Conservation (phyloP, 2,329 filamentous ascomycete genomes). For the Ceratocystis papillata region DNA sequence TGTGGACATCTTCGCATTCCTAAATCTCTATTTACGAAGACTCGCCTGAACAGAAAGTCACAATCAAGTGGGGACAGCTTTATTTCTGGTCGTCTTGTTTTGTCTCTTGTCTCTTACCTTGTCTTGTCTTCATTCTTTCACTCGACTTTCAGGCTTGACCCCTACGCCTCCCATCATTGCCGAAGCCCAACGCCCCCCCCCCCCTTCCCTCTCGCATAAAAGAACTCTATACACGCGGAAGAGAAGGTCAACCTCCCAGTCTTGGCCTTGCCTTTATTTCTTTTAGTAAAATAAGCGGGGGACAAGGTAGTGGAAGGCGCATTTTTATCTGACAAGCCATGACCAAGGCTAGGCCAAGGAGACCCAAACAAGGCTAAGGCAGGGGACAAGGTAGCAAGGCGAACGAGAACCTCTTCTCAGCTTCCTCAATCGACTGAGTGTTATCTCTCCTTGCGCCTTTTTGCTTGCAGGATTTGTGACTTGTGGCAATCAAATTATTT, state of each 20-base stretch:
- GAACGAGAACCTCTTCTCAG: too few relatives aligned
- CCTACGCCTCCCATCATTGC: not conserved
- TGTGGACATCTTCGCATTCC: too few relatives aligned
- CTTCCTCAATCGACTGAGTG: too few relatives aligned
- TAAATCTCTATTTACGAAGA: not conserved
- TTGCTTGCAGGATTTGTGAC: too few relatives aligned
- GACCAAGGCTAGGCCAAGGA: not conserved
- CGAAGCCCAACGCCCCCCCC: not conserved
- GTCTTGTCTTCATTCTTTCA: not conserved
- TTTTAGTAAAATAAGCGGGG: not conserved
- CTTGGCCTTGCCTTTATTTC: not conserved
- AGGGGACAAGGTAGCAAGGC: too few relatives aligned
- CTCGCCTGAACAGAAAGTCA: not conserved
- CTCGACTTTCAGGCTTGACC: not conserved
- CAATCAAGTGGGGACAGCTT: not conserved
- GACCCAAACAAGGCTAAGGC: too few relatives aligned
- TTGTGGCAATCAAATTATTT: too few relatives aligned
- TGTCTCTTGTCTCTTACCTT: not conserved
- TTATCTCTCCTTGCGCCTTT: too few relatives aligned
- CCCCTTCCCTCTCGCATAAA: not conserved
- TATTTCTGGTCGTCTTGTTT: not conserved
- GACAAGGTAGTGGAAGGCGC: not conserved
- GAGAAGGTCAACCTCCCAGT: not conserved
- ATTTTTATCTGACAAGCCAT: constrained; percentile 1
- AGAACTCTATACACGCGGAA: not conserved